These are phyloP conservation scores for Plasmodium chabaudi DNA, from an alignment of 169 alveolate species.

Conservation along the genomic window DNA sequence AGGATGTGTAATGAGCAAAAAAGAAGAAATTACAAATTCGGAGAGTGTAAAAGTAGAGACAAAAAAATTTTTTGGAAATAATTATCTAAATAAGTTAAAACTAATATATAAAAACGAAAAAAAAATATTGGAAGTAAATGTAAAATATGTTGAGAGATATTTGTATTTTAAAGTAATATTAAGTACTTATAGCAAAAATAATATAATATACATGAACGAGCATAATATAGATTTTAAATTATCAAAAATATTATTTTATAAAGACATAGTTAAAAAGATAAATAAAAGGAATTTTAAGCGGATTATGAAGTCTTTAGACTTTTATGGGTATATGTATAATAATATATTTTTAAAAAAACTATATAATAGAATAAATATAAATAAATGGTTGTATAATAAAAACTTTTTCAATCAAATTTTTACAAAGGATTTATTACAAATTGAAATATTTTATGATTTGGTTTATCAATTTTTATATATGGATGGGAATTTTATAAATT, in stretches of 20 bases:
- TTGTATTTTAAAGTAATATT: constrained; percentile 49
- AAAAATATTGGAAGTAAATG: constrained; percentile 39
- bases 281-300: constrained; percentile 37
- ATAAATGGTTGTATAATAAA: constrained; percentile 37
- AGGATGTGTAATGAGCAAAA: background rate
- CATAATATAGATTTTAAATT: constrained; percentile 27
- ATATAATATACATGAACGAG: constrained; percentile 15
- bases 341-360: constrained; percentile 58
- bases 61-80: background rate
- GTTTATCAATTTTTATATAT: constrained; percentile 41
- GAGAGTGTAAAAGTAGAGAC: background rate
- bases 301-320: constrained; percentile 50
- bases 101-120: constrained; percentile 57
- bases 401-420: constrained; percentile 34
- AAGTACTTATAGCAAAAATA: constrained; percentile 36
- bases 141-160: constrained; percentile 43
- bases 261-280: constrained; percentile 33
- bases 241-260: constrained; percentile 39
- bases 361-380: constrained; percentile 47
- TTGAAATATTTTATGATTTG: constrained; percentile 42
- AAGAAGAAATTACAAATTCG: background rate
- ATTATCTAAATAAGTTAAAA: constrained; percentile 21
- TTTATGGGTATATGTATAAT: constrained; percentile 57
- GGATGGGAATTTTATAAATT: constrained; percentile 16
- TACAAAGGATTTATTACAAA: constrained; percentile 11